phyloP scores from a whole-genome alignment of 2,329 filamentous ascomycete genomes.

The Fusarium equiseti region DNA sequence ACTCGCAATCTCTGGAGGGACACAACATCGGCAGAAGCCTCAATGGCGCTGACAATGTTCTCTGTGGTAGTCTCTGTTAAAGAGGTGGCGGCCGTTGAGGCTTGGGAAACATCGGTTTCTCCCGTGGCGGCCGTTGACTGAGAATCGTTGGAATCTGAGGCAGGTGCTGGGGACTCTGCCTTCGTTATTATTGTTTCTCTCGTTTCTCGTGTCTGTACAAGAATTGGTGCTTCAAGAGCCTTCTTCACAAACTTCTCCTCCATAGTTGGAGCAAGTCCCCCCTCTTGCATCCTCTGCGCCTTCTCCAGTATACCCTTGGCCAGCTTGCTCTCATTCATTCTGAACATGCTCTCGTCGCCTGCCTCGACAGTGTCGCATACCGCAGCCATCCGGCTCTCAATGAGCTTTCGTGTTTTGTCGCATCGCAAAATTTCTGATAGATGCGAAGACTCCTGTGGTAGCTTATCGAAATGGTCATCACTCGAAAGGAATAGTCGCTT shows the following conservation, averaged over 20 bases:
- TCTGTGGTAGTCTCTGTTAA: slow-evolving; percentile 52
- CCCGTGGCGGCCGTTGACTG: slow-evolving; percentile 56
- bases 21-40: slow-evolving; percentile 62
- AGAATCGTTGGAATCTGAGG: slow-evolving; percentile 53
- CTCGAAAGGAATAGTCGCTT: slow-evolving; percentile 76
- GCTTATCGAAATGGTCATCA: slow-evolving; percentile 78
- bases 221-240: slow-evolving; percentile 79
- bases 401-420: slow-evolving; percentile 59
- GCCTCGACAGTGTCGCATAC: slow-evolving; percentile 87
- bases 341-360: slow-evolving; percentile 87
- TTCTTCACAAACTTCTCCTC: slow-evolving; percentile 86
- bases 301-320: slow-evolving; percentile 75
- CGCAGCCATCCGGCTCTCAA: slow-evolving; percentile 75
- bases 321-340: slow-evolving; percentile 80
- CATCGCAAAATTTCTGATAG: slow-evolving; percentile 68
- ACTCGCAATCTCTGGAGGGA: slow-evolving; percentile 73
- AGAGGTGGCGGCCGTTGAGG: slow-evolving; percentile 62
- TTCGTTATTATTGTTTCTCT: slow-evolving; percentile 25
- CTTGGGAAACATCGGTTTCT: slow-evolving; percentile 56
- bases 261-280: slow-evolving; percentile 80
- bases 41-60: slow-evolving; percentile 56
- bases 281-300: slow-evolving; percentile 74
- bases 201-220: slow-evolving; percentile 71
- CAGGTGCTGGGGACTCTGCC: slow-evolving; percentile 37
- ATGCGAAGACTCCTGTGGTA: slow-evolving; percentile 68